A percentile compares a stretch with the other conserved stretches of the same genome.
These are phyloP conservation scores for Heterobasidion irregulare DNA, from an alignment of 1,284 basidiomycete genomes.

Conservation along the genomic window DNA sequence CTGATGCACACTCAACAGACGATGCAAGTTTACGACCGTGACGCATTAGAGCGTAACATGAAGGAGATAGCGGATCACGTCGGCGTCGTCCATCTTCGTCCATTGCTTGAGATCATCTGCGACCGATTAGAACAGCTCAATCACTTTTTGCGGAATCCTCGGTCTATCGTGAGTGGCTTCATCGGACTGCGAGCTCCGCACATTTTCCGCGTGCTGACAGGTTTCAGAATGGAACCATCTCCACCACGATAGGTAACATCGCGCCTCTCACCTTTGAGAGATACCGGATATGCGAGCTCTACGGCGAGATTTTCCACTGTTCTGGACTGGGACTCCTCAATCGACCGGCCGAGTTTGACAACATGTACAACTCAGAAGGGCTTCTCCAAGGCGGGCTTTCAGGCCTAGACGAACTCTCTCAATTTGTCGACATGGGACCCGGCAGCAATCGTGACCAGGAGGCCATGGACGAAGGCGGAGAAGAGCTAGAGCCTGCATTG, in stretches of 20 bases:
- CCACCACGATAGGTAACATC: conserved; percentile 66
- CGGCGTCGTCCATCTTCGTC: conserved; percentile 91
- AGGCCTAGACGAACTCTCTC: conserved; percentile 75
- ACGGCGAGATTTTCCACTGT: conserved; percentile 94
- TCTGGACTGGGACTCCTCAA: conserved; percentile 98
- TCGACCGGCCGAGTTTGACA: conserved; percentile 58
- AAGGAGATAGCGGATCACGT: conserved; percentile 83
- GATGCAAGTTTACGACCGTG: conserved; percentile 45
- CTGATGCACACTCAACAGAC: conserved; percentile 84
- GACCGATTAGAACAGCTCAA: conserved; percentile 70
- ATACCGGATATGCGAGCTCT: conserved; percentile 95
- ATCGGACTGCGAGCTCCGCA: background rate
- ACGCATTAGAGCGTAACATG: conserved; percentile 75
- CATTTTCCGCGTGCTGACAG: background rate
- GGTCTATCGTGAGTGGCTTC: conserved; percentile 55
- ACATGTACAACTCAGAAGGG: conserved; percentile 75
- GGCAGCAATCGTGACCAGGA: conserved; percentile 49
- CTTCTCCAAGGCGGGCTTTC: conserved; percentile 75
- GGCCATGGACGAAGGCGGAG: conserved; percentile 44
- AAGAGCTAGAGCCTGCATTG: conserved; percentile 57
- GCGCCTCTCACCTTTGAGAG: conserved; percentile 90
- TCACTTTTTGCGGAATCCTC: conserved; percentile 60
- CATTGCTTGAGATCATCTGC: conserved; percentile 74
- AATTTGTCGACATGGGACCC: conserved; percentile 60
- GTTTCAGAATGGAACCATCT: conserved; percentile 48